Base-by-base conservation (phyloP, 1,284 basidiomycete genomes). In the Ustilago nuda region DNA sequence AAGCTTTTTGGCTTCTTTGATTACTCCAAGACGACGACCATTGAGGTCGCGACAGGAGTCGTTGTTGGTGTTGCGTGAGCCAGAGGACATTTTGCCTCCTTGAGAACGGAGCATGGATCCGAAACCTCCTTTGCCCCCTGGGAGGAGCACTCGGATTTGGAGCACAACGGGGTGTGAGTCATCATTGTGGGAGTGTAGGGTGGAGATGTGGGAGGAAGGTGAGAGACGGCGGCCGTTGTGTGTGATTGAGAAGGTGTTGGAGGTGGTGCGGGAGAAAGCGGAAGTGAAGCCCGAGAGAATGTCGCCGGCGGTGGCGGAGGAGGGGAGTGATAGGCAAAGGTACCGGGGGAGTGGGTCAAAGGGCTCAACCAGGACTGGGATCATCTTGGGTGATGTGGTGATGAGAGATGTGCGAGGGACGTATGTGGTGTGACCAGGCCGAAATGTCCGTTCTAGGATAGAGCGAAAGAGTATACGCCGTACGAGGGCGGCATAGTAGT, bases 41-140 rank as follows among this genome's bases (percentile, higher is more conserved):
- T 91, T 94, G 55, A 99, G 89, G 84, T 99, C 97, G 51, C 96
- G 88, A 86, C 96, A 99, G 8, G 93, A 93, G 86, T 98, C 95
- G 80, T 94, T 95, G 87, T 98, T 98, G 56, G 74, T 73, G 68
- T 82, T 70, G 61, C 76, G 70, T 15, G 71, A 55, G 43, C 88
- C 94, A 92, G 65, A 78, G 50, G 93, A 94, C 97, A 99, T 99
- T 48, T 95, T 91, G 9, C 96, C 96, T 78, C 96, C 96, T 23
- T 95, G 95, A 0, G 97, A 96, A 84, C 96, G 91, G 74, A 99
- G 89, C 88, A 98, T 95, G 30, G 92, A 93, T 8, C 97, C 96
- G 84, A 99, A 99, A 57, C 96, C 96, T 83, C 97, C 96, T 87
- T 99, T 99, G 54, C 97, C 97, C 69, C 96, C 96, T 11, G 89